A percentile compares a stretch with the other conserved stretches of the same genome.
Conservation (phyloP, 75 land plant genomes). For the Pinus taeda region DNA sequence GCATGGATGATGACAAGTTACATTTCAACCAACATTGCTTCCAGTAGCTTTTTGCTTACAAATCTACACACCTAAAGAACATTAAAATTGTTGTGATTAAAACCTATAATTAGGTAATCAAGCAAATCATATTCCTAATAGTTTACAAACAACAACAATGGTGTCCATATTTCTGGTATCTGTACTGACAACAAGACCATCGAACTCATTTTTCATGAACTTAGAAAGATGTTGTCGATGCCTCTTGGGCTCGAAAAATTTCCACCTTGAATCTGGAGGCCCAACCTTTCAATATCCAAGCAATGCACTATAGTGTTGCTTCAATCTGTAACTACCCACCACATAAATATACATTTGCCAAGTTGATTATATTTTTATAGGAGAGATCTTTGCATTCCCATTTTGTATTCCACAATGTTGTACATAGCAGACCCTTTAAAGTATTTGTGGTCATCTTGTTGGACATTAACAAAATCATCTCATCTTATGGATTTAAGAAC, state of each 20-base stretch:
- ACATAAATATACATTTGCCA: background rate
- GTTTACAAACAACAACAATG: conserved; percentile 61
- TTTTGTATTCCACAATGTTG: too few relatives aligned
- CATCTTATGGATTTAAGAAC: too few relatives aligned
- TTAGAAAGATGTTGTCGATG: conserved; percentile 91
- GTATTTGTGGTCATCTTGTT: too few relatives aligned
- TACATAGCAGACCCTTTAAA: too few relatives aligned
- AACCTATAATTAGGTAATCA: too few relatives aligned
- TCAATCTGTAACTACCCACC: conserved; percentile 11
- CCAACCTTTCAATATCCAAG: conserved; percentile 67
- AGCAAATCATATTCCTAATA: conserved; percentile 2
- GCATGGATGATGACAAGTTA: conserved; percentile 97
- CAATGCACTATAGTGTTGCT: conserved; percentile 14
- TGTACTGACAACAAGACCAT: conserved; percentile 85
- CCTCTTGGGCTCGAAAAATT: conserved; percentile 86
- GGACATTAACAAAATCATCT: too few relatives aligned
- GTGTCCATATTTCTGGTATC: conserved; percentile 97
- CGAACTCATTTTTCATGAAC: conserved; percentile 90
- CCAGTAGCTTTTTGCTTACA: conserved; percentile 76
- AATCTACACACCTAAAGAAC: conserved; percentile 81
- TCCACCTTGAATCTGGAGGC: conserved; percentile 53
- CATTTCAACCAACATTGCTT: conserved; percentile 82
- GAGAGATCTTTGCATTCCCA: too few relatives aligned
- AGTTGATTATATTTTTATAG: too few relatives aligned
- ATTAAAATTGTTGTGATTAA: too few relatives aligned